Evolutionary conservation across 2,329 filamentous ascomycete genomes (phyloP).

Genomic region (Scedosporium aurantiacum): DNA sequence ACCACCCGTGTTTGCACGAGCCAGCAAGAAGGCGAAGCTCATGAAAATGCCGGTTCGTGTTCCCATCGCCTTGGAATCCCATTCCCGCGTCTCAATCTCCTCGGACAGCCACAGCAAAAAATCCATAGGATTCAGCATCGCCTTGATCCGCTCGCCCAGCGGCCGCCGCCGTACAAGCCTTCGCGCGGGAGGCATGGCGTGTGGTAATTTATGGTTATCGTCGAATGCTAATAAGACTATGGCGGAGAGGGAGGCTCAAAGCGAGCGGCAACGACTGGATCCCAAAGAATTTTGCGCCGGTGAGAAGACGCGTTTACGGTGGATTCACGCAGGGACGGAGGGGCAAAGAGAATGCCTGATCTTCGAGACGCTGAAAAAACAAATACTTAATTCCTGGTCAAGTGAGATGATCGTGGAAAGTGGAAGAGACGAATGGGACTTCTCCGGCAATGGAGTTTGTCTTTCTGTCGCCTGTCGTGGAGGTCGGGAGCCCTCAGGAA

Average conservation of each 20-base stretch:
- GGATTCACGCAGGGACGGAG: no score
- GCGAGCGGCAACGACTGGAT: background rate
- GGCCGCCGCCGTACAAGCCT: constrained; percentile 73
- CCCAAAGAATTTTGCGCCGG: no score
- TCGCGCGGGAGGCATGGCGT: constrained; percentile 30
- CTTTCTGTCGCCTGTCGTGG: background rate
- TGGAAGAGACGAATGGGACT: background rate
- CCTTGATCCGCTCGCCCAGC: constrained; percentile 67
- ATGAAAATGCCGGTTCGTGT: constrained; percentile 62
- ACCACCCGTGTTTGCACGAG: constrained; percentile 62
- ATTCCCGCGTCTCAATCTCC: constrained; percentile 82
- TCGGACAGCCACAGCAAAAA: constrained; percentile 85
- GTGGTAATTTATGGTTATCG: background rate
- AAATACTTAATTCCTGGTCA: background rate
- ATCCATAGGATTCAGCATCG: constrained; percentile 77
- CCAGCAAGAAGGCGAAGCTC: constrained; percentile 73
- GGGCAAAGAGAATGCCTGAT: background rate
- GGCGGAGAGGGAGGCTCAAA: background rate
- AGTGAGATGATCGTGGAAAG: background rate
- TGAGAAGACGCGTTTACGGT: no score
- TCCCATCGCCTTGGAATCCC: constrained; percentile 73
- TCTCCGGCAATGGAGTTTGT: background rate
- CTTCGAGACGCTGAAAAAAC: background rate
- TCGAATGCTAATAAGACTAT: background rate
- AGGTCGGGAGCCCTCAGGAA: background rate